Conservation (phyloP, 2,329 filamentous ascomycete species). For the Blumeria graminis region DNA sequence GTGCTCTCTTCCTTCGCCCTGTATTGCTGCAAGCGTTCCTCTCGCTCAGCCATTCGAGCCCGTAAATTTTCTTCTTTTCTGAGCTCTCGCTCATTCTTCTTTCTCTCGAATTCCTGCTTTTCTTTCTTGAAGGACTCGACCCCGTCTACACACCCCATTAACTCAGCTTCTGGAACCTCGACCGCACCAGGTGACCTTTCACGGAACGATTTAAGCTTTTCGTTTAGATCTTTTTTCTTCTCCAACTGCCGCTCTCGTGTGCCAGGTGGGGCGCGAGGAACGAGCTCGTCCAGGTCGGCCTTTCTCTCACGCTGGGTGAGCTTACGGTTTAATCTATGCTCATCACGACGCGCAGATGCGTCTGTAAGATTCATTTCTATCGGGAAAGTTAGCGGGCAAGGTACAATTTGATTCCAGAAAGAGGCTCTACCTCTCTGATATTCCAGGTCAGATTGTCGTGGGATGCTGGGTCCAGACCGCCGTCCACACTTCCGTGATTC, state of each 20-base stretch:
- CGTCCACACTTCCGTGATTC: constrained; percentile 10
- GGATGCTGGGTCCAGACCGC: constrained; percentile 34
- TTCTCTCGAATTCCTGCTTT: constrained; percentile 39
- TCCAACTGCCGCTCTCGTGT: constrained; percentile 67
- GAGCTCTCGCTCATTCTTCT: constrained; percentile 67
- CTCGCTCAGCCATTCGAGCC: constrained; percentile 54
- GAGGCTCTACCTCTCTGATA: constrained; percentile 23
- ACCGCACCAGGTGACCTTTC: constrained; percentile 38
- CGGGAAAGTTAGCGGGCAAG: neutral
- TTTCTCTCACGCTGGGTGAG: constrained; percentile 42
- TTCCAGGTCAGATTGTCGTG: constrained; percentile 49
- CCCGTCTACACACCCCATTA: constrained; percentile 49
- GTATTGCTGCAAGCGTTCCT: constrained; percentile 47
- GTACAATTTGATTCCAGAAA: neutral
- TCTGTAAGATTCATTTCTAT: constrained; percentile 22
- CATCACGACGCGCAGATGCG: constrained; percentile 20
- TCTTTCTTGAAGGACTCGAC: constrained; percentile 44
- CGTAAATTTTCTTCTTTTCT: constrained; percentile 57
- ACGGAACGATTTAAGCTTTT: constrained; percentile 49
- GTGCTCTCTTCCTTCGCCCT: constrained; percentile 61
- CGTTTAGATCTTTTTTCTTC: constrained; percentile 52
- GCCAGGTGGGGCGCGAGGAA: constrained; percentile 60
- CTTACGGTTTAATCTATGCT: constrained; percentile 36
- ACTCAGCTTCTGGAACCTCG: constrained; percentile 45
- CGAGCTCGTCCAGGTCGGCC: constrained; percentile 55